Conservation (phyloP, 441 rosid species). For the Pelargonium citronellum region DNA sequence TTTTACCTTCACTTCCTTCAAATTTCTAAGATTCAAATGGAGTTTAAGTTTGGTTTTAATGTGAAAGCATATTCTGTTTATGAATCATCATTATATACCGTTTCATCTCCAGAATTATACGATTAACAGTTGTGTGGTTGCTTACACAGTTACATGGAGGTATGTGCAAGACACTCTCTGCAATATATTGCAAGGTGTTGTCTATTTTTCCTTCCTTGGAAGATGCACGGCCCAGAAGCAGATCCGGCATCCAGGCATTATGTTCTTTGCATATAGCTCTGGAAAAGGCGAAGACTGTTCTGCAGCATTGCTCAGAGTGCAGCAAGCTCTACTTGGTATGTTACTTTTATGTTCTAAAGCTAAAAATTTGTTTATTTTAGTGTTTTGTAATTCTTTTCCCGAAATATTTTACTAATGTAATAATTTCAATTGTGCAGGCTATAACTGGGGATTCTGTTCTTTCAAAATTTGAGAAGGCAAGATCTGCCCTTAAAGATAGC, state of each 20-base stretch:
- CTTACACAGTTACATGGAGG: slow-evolving; percentile 81
- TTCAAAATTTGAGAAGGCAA: slow-evolving; percentile 76
- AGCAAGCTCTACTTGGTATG: slow-evolving; percentile 94
- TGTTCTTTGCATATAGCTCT: slow-evolving; percentile 93
- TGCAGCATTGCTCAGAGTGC: slow-evolving; percentile 86
- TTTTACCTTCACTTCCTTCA: no score
- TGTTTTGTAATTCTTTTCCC: slow-evolving; percentile 11
- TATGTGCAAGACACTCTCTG: slow-evolving; percentile 76
- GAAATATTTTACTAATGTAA: slow-evolving; percentile 6
- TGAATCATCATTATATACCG: background rate
- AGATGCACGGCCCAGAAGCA: slow-evolving; percentile 93
- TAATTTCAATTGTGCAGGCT: slow-evolving; percentile 50
- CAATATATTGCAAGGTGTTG: slow-evolving; percentile 61
- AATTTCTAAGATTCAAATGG: no score
- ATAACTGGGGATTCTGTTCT: slow-evolving; percentile 93
- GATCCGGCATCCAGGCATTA: slow-evolving; percentile 90
- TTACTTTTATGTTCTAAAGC: background rate
- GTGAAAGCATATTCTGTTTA: background rate
- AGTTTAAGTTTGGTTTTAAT: no score
- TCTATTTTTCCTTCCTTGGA: slow-evolving; percentile 81
- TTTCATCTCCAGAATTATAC: background rate
- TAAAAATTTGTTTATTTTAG: background rate
- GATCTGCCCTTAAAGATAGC: slow-evolving; percentile 64
- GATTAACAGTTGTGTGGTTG: slow-evolving; percentile 7
- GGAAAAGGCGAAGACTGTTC: slow-evolving; percentile 82